These are phyloP conservation scores for Trichosporon sp. DNA, from an alignment of 1,284 basidiomycete genomes.

Conservation along the genomic window DNA sequence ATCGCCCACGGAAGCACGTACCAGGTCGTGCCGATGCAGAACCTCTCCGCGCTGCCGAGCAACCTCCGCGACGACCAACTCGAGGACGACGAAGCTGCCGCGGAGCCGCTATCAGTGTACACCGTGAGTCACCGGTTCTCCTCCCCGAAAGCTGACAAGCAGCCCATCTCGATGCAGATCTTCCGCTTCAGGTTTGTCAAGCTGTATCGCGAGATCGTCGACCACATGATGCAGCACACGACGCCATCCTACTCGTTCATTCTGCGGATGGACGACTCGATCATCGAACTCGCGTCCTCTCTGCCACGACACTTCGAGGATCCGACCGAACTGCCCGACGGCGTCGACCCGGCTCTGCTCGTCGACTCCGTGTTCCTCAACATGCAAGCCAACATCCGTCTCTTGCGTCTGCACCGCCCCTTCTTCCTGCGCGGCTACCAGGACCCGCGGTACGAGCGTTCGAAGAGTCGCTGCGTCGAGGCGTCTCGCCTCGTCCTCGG, in stretches of 20 bases:
- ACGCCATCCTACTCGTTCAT: conserved; percentile 32
- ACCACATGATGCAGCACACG: conserved; percentile 29
- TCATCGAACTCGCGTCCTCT: conserved; percentile 27
- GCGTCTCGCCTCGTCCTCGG: conserved; percentile 23
- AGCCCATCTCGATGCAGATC: conserved; percentile 34
- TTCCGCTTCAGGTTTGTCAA: conserved; percentile 32
- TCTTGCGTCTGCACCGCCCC: conserved; percentile 30
- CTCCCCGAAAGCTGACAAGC: neutral
- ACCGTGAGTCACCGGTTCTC: conserved; percentile 16
- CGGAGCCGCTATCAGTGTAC: conserved; percentile 26
- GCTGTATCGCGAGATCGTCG: conserved; percentile 35
- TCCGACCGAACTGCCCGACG: conserved; percentile 19
- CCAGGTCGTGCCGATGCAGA: conserved; percentile 35
- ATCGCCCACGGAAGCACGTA: conserved; percentile 32
- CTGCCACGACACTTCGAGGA: conserved; percentile 31
- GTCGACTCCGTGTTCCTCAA: conserved; percentile 33
- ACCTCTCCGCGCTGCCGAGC: conserved; percentile 32
- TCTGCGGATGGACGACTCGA: conserved; percentile 29
- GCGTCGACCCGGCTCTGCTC: conserved; percentile 21
- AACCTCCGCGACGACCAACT: conserved; percentile 35
- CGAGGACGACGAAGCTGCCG: conserved; percentile 23
- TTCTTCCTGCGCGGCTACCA: conserved; percentile 33
- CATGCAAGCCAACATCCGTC: conserved; percentile 28
- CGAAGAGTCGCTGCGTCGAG: conserved; percentile 29
- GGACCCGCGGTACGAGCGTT: conserved; percentile 26